Conservation (phyloP, 331 rosid genomes). For the Cucumis variabilis region DNA sequence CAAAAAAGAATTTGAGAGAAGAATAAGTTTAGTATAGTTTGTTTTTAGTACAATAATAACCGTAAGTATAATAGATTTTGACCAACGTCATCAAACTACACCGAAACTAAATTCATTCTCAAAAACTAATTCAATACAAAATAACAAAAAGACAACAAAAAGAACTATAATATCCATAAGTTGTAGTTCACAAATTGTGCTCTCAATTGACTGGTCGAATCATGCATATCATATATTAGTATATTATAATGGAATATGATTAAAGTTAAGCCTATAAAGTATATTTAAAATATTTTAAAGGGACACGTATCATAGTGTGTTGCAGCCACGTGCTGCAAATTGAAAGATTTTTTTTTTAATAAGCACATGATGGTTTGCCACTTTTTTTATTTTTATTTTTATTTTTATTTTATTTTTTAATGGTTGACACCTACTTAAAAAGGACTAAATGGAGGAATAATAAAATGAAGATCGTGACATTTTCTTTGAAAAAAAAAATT, state of each 20-base stretch:
- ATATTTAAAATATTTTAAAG: too few relatives aligned
- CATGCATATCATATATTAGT: not conserved
- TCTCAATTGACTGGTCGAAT: too few relatives aligned
- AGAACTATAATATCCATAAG: not conserved
- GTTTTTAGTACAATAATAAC: too few relatives aligned
- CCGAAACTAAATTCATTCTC: too few relatives aligned
- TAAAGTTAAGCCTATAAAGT: not conserved
- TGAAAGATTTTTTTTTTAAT: not conserved
- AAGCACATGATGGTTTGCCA: not conserved
- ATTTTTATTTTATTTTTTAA: too few relatives aligned
- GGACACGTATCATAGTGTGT: not conserved
- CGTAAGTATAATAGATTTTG: too few relatives aligned
- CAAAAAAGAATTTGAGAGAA: too few relatives aligned
- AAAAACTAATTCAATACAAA: too few relatives aligned
- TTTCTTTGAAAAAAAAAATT: not conserved
- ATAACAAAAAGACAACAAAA: too few relatives aligned
- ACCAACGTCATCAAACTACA: too few relatives aligned
- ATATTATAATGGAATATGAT: not conserved
- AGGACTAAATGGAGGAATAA: not conserved
- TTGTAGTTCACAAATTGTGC: not conserved
- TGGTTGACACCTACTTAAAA: conserved; percentile 14
- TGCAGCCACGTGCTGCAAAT: not conserved
- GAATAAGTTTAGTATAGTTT: too few relatives aligned
- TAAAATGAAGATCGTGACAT: not conserved
- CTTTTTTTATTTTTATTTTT: not conserved